These are phyloP conservation scores for Capronia coronata DNA, from an alignment of 2,329 filamentous ascomycete genomes.

Conservation along the genomic window DNA sequence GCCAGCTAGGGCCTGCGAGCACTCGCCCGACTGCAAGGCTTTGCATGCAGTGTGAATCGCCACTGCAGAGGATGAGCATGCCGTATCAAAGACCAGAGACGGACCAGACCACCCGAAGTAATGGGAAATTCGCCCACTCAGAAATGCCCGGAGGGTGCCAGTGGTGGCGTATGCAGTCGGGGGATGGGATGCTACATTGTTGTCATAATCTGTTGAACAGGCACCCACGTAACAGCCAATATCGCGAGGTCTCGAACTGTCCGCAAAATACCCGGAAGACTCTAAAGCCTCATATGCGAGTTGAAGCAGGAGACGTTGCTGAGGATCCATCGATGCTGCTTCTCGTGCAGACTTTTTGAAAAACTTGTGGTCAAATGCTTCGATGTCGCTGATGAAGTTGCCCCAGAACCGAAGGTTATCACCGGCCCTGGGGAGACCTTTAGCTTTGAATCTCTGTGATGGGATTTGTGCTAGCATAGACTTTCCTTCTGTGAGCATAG, in stretches of 20 bases:
- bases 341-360: background rate
- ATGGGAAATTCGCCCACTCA: background rate
- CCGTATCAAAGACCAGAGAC: background rate
- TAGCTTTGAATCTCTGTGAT: too few relatives aligned
- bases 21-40: background rate
- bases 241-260: background rate
- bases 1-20: background rate
- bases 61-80: background rate
- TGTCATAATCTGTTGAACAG: background rate
- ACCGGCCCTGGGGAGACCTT: too few relatives aligned
- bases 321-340: background rate
- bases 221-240: background rate
- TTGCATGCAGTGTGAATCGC: background rate
- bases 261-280: background rate
- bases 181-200: background rate
- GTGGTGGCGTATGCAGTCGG: background rate
- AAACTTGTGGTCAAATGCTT: background rate
- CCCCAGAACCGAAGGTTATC: too few relatives aligned
- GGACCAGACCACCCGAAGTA: background rate
- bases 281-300: background rate
- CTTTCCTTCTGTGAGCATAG: too few relatives aligned
- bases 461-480: too few relatives aligned
- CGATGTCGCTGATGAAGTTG: background rate
- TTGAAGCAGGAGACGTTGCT: background rate
- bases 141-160: background rate